Percentiles rank a stretch among this genome's conserved stretches.
phyloP scores from a whole-genome alignment of 1,284 basidiomycete species.

The Phellinidium pouzarii region DNA sequence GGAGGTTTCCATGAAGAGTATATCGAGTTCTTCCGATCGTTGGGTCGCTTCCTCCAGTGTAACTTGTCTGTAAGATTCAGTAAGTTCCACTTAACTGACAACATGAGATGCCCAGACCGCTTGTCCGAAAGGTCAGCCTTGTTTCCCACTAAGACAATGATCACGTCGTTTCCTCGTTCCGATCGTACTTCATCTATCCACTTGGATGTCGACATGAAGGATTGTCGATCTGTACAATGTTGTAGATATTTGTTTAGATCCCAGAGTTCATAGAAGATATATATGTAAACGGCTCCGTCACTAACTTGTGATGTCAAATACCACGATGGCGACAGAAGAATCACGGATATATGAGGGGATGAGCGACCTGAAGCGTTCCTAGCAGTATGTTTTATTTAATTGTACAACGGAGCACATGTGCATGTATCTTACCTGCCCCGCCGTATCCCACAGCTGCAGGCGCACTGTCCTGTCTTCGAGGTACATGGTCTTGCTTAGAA shows the following conservation, averaged over 20 bases:
- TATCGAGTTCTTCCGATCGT: slow-evolving; percentile 86
- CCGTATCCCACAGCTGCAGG: slow-evolving; percentile 98
- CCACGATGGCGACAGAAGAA: slow-evolving; percentile 96
- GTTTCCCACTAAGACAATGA: slow-evolving; percentile 98
- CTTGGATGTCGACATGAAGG: slow-evolving; percentile 95
- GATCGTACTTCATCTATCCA: slow-evolving; percentile 99
- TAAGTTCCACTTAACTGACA: slow-evolving; percentile 18
- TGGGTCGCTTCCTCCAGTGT: slow-evolving; percentile 95
- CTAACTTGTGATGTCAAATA: slow-evolving; percentile 98
- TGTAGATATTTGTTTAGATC: neutral
- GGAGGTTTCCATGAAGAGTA: slow-evolving; percentile 99
- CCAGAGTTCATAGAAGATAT: neutral
- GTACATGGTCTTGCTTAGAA: slow-evolving; percentile 99
- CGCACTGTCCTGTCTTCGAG: slow-evolving; percentile 97
- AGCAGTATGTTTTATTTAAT: slow-evolving; percentile 10
- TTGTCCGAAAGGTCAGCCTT: slow-evolving; percentile 97
- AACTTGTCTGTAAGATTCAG: slow-evolving; percentile 69
- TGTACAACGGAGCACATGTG: neutral
- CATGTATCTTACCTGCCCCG: slow-evolving; percentile 68
- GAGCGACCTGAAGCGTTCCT: slow-evolving; percentile 96
- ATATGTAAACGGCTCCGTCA: slow-evolving; percentile 19
- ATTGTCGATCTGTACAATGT: slow-evolving; percentile 71
- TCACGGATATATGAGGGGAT: slow-evolving; percentile 99
- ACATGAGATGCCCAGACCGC: slow-evolving; percentile 49
- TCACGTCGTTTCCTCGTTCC: slow-evolving; percentile 96